Conservation (phyloP, 2,329 filamentous ascomycete species). For the Neopestalotiopsis sp. region DNA sequence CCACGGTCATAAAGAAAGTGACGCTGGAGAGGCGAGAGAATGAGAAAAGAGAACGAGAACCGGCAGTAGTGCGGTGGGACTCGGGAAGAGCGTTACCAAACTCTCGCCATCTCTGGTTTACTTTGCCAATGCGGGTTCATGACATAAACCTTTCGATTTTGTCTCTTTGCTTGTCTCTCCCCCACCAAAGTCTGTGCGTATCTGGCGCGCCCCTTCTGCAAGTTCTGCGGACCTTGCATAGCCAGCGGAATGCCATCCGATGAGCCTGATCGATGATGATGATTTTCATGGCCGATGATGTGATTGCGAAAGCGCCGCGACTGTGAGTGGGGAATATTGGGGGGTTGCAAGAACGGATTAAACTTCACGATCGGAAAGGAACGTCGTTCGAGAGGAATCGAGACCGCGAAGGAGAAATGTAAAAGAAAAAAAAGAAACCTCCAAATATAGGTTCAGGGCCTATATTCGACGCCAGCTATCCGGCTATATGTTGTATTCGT, state of each 20-base stretch:
- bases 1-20: no score
- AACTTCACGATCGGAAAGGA: background rate
- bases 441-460: background rate
- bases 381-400: background rate
- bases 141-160: background rate
- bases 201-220: no score
- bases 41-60: background rate
- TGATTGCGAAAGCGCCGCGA: background rate
- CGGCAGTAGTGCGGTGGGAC: background rate
- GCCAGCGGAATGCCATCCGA: slow-evolving; percentile 7
- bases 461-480: background rate
- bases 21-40: background rate
- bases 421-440: background rate
- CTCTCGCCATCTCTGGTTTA: background rate
- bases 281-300: background rate
- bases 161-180: background rate
- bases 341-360: background rate
- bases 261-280: slow-evolving; percentile 3
- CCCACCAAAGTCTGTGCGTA: no score
- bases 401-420: background rate
- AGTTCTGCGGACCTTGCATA: background rate
- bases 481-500: slow-evolving; percentile 5
- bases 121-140: background rate
- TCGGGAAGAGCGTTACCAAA: background rate
- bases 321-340: background rate